Conservation (phyloP, 768 basidiomycete species). For the Gymnopilus dilepis region DNA sequence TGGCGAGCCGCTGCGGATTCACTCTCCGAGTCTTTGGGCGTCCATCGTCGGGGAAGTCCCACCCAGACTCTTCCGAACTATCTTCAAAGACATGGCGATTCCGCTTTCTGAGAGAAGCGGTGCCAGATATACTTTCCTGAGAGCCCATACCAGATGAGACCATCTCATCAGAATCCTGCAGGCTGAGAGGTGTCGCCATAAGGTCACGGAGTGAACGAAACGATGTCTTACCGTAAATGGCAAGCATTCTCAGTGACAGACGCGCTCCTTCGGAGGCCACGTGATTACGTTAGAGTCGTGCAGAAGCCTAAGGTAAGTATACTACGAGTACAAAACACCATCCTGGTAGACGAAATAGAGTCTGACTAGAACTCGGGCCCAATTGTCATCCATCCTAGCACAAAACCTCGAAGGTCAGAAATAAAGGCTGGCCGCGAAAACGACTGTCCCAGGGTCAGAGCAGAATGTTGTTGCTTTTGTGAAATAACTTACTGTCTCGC, state of each 20-base stretch:
- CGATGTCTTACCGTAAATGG: no score
- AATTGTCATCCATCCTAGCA: no score
- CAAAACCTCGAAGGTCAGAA: slow-evolving; percentile 48
- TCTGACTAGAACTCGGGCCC: no score
- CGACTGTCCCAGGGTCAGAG: slow-evolving; percentile 51
- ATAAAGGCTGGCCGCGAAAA: slow-evolving; percentile 88
- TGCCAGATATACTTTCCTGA: slow-evolving; percentile 20
- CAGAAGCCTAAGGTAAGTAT: no score
- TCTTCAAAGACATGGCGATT: slow-evolving; percentile 26
- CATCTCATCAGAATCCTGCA: slow-evolving; percentile 17
- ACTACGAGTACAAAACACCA: no score
- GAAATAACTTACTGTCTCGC: slow-evolving; percentile 80
- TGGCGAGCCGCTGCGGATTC: slow-evolving; percentile 73
- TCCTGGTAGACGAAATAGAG: no score
- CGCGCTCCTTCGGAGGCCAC: no score
- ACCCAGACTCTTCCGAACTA: slow-evolving; percentile 25
- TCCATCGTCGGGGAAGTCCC: slow-evolving; percentile 39
- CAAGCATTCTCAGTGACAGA: no score
- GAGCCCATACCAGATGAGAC: slow-evolving; percentile 22
- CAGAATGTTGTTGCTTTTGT: not conserved
- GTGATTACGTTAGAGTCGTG: no score
- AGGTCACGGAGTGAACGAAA: slow-evolving; percentile 10
- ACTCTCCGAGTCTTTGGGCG: slow-evolving; percentile 56
- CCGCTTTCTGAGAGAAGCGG: slow-evolving; percentile 24
- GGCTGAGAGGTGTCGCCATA: slow-evolving; percentile 40